Conservation (phyloP, 179 eudicot species). For the Nepenthes alata region DNA sequence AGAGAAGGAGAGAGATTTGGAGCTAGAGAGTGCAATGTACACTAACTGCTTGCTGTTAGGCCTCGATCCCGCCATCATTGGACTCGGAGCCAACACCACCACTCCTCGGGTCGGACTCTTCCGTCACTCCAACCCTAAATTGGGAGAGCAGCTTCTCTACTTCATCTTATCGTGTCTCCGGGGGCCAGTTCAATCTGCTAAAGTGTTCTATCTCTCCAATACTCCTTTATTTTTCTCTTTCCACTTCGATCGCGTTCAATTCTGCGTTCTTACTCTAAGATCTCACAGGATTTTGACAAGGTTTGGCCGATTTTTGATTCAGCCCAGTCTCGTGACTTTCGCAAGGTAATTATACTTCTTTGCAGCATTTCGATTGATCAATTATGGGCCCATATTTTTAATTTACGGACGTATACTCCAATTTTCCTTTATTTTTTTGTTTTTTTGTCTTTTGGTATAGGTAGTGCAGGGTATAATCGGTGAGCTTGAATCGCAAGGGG, state of each 20-base stretch:
- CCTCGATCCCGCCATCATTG: constrained; percentile 77
- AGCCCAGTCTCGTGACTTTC: constrained; percentile 93
- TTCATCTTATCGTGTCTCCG: constrained; percentile 80
- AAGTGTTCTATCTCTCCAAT: constrained; percentile 21
- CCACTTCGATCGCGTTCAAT: constrained; percentile 1
- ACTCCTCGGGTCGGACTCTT: constrained; percentile 83
- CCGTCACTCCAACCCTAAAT: constrained; percentile 96
- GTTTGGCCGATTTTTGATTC: constrained; percentile 99
- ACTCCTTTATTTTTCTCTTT: neutral
- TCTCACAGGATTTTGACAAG: constrained; percentile 76
- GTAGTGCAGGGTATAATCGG: constrained; percentile 95
- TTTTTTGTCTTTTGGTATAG: constrained; percentile 20
- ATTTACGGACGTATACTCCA: neutral
- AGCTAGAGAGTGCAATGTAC: constrained; percentile 95
- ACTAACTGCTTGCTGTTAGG: constrained; percentile 83
- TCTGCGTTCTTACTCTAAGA: constrained; percentile 10
- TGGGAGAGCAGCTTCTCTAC: constrained; percentile 93
- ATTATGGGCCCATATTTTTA: neutral
- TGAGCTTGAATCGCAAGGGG: constrained; percentile 97
- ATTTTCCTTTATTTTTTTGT: neutral
- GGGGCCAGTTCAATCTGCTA: constrained; percentile 82
- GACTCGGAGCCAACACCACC: constrained; percentile 42
- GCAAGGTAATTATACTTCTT: constrained; percentile 43
- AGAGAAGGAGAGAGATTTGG: constrained; percentile 94
- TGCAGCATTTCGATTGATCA: neutral